Conservation (phyloP, 345 rosid genomes). For the Camelina sativa region DNA sequence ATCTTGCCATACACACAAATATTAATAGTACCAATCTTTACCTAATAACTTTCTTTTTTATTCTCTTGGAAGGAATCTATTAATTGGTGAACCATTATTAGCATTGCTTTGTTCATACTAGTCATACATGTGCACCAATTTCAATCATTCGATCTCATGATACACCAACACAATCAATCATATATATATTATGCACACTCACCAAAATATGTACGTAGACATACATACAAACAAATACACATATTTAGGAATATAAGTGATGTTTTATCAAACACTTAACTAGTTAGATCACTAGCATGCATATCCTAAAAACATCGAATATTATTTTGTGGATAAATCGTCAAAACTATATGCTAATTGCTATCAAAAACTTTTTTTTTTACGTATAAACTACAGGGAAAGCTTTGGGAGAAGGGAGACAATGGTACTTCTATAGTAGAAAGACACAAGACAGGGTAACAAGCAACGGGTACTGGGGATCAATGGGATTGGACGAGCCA, state of each 20-base stretch:
- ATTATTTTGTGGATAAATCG: neutral
- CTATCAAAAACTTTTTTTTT: neutral
- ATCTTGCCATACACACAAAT: constrained; percentile 39
- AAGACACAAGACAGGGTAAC: constrained; percentile 65
- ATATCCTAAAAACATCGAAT: neutral
- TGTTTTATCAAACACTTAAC: neutral
- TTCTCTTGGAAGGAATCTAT: constrained; percentile 39
- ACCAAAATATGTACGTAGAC: constrained; percentile 18
- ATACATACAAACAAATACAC: constrained; percentile 16
- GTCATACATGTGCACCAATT: constrained; percentile 42
- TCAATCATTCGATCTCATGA: constrained; percentile 43
- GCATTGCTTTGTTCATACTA: constrained; percentile 37
- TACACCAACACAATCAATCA: constrained; percentile 35
- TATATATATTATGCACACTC: constrained; percentile 30
- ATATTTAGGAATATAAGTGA: neutral
- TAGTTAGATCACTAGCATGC: neutral
- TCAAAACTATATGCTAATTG: neutral
- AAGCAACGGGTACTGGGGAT: constrained; percentile 75
- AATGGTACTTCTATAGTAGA: constrained; percentile 88
- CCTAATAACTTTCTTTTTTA: constrained; percentile 35
- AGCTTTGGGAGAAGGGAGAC: constrained; percentile 85
- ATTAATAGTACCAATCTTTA: constrained; percentile 30
- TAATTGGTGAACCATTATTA: constrained; percentile 37
- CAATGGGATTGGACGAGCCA: constrained; percentile 72
- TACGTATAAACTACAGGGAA: constrained; percentile 54